phyloP scores from a whole-genome alignment of 257 asterid genomes.

The Leptodermis oblonga region DNA sequence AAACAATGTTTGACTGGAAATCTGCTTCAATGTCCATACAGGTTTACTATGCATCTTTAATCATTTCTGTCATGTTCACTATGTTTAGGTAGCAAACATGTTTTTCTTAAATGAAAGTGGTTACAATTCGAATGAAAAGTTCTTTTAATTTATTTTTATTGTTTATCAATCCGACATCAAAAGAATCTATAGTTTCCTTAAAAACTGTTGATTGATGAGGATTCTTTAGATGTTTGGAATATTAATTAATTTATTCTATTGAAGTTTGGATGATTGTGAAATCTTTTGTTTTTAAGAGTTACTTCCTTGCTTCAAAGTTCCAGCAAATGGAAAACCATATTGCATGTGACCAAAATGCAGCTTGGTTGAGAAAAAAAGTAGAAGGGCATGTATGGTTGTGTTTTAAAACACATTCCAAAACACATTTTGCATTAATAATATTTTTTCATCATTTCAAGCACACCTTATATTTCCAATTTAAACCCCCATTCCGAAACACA shows the following conservation, averaged over 20 bases:
- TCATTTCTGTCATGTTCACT: background rate
- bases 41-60: constrained; percentile 32
- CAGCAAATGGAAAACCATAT: background rate
- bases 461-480: too few relatives aligned
- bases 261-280: background rate
- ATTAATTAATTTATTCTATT: background rate
- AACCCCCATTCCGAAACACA: too few relatives aligned
- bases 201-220: constrained; percentile 2
- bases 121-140: background rate
- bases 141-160: background rate
- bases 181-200: background rate
- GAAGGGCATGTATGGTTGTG: too few relatives aligned
- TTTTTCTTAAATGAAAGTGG: background rate
- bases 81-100: background rate
- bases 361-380: background rate
- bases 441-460: too few relatives aligned
- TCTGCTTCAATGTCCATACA: constrained; percentile 55
- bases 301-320: background rate
- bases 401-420: too few relatives aligned
- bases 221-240: background rate
- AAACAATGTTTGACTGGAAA: constrained; percentile 72
- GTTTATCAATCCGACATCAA: background rate
- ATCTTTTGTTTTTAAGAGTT: background rate
- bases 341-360: background rate
- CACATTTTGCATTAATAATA: too few relatives aligned